These are phyloP conservation scores for Apophysomyces elegans DNA, from an alignment of 371 early-diverging fungal genomes.

Conservation along the genomic window DNA sequence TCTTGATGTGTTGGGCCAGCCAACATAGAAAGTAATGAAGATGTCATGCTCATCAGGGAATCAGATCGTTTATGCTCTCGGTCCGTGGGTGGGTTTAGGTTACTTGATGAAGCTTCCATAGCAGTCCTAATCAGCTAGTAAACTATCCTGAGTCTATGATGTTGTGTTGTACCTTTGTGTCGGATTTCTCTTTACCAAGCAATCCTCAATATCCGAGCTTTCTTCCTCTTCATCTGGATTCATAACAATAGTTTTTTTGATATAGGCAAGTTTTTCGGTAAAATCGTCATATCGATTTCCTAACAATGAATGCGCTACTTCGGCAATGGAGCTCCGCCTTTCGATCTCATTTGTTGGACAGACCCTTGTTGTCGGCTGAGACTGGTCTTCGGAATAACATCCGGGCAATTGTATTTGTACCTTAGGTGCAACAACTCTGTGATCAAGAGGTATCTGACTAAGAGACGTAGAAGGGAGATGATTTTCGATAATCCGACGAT, in stretches of 20 bases:
- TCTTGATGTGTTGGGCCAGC: constrained; percentile 8
- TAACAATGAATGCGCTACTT: constrained; percentile 40
- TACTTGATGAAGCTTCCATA: background rate
- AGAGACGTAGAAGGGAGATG: background rate
- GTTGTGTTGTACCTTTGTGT: no score
- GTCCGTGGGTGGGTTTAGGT: background rate
- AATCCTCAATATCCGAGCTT: constrained; percentile 10
- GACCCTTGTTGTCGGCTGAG: background rate
- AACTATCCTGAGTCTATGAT: no score
- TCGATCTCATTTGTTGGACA: background rate
- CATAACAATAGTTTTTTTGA: constrained; percentile 54
- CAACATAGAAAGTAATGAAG: background rate
- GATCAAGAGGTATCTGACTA: background rate
- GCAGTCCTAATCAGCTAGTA: no score
- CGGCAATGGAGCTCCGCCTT: constrained; percentile 26
- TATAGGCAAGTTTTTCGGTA: constrained; percentile 49
- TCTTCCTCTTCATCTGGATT: constrained; percentile 43
- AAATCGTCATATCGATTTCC: constrained; percentile 46
- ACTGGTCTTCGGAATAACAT: background rate
- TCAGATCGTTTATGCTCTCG: constrained; percentile 1
- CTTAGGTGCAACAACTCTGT: no score
- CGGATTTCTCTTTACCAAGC: background rate
- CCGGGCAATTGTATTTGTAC: no score
- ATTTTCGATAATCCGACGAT: background rate
- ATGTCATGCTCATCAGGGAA: constrained; percentile 2